Evolutionary conservation across 148 eudicot species (phyloP), one percentile per base, ranked within the genome.

Genomic region (Camellia sinensis): DNA sequence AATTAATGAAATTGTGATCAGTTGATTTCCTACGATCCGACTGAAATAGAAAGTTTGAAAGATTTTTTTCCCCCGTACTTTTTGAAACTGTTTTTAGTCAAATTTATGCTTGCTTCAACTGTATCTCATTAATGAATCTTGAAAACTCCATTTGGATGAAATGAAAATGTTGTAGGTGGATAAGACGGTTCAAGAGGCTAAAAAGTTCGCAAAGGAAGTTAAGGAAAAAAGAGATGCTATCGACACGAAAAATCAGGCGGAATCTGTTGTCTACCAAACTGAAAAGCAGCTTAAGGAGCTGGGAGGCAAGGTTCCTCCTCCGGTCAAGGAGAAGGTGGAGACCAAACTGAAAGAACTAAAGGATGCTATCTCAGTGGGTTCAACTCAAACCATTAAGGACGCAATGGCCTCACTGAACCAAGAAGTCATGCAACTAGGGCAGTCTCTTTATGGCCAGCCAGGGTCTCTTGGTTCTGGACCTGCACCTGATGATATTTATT

Each of bases 161-260:
- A 57, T 75, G 65, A 7, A 15, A n/a, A 12, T 15, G 22, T 56
- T 80, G 64, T 85, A 92, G 97, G 93, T 93, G 71, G 93, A 90
- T 50, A 77, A 83, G 44, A 93, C 90, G 97, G 97, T 93, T 60
- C 46, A 84, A 80, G 95, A 93, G 69, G 94, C 92, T 0, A 95
- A 90, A 73, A 90, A 73, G 84, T 93, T 73, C 60, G 91, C 95
- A 40, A 84, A 88, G 78, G 97, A 93, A 68, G 97, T 91, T 77
- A 87, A 88, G 79, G 97, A 90, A 76, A 93, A 80, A 85, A 86
- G 91, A 69, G 97, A 93, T 9, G 97, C 90, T 4, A 90, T 90
- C 2, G 95, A 93, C 82, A 87, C 95, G n/a, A 93, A 91, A 83
- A 93, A 93, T 80, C 91, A 91, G 73, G 93, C 89, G 1, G 93